phyloP scores from a whole-genome alignment of 2,329 filamentous ascomycete genomes.

The Penicillium sp. region DNA sequence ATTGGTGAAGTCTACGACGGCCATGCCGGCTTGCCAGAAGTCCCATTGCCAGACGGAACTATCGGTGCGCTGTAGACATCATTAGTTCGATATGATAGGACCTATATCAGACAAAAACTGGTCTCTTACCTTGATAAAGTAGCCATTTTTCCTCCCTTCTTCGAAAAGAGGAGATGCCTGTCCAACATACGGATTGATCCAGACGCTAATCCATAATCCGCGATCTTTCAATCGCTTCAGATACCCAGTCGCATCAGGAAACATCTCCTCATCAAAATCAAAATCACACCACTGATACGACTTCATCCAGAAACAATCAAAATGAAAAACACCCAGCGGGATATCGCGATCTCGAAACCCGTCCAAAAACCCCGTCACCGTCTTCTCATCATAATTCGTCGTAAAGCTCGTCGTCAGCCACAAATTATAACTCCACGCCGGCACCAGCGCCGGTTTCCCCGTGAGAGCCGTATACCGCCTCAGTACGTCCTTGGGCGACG shows the following conservation, averaged over 20 bases:
- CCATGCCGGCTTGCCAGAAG: slow-evolving; percentile 78
- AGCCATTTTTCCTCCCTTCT: slow-evolving; percentile 65
- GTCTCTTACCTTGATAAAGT: slow-evolving; percentile 61
- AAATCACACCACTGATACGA: slow-evolving; percentile 78
- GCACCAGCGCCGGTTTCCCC: slow-evolving; percentile 66
- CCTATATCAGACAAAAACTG: not conserved
- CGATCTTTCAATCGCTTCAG: slow-evolving; percentile 67
- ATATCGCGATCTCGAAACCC: slow-evolving; percentile 69
- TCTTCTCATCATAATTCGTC: slow-evolving; percentile 72
- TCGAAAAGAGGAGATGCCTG: slow-evolving; percentile 70
- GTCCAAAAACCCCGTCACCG: slow-evolving; percentile 68
- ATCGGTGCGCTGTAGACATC: slow-evolving; percentile 56
- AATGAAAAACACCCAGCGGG: slow-evolving; percentile 74
- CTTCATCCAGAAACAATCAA: slow-evolving; percentile 78
- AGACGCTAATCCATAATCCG: slow-evolving; percentile 71
- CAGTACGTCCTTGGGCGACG: slow-evolving; percentile 72
- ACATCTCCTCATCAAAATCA: slow-evolving; percentile 68
- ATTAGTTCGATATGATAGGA: not conserved
- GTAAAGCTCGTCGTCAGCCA: slow-evolving; percentile 77
- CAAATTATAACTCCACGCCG: slow-evolving; percentile 75
- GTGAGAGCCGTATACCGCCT: slow-evolving; percentile 69
- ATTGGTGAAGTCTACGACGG: slow-evolving; percentile 74
- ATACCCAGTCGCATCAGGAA: slow-evolving; percentile 69
- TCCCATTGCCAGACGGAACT: slow-evolving; percentile 78
- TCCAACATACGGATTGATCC: slow-evolving; percentile 76